Evolutionary conservation across 2,329 filamentous ascomycete genomes (phyloP).

Genomic region (Chaetomiaceae sp.): DNA sequence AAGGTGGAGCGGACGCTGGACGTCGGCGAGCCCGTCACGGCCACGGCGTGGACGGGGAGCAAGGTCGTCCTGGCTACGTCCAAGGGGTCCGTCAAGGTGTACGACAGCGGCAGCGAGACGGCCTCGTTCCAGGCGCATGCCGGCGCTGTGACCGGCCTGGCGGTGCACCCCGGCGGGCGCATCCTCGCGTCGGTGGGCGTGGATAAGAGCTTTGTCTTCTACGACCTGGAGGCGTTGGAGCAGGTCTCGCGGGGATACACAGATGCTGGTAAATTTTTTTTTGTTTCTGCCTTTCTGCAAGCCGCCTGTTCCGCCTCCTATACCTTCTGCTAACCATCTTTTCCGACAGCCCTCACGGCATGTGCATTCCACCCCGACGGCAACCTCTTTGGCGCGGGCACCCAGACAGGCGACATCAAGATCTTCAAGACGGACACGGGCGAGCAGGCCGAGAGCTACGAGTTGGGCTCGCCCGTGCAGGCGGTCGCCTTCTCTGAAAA

Average conservation of each 20-base stretch:
- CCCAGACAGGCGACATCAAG: constrained; percentile 72
- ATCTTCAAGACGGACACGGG: constrained; percentile 83
- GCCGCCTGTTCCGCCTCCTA: neutral
- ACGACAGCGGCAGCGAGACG: constrained; percentile 62
- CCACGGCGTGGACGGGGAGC: constrained; percentile 56
- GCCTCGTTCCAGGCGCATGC: constrained; percentile 74
- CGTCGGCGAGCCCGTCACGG: constrained; percentile 62
- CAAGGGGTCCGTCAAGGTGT: constrained; percentile 74
- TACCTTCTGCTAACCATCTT: constrained; percentile 25
- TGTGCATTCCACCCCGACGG: constrained; percentile 93
- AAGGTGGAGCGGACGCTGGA: constrained; percentile 62
- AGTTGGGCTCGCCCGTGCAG: constrained; percentile 62
- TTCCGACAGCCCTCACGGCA: constrained; percentile 57
- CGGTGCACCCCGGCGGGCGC: constrained; percentile 74
- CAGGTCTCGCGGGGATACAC: constrained; percentile 73
- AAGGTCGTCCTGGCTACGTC: constrained; percentile 68
- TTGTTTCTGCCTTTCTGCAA: neutral
- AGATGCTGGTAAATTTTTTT: constrained; percentile 60
- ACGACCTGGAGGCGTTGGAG: constrained; percentile 64
- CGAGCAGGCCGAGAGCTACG: constrained; percentile 68
- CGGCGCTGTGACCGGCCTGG: constrained; percentile 69
- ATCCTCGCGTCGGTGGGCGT: constrained; percentile 81
- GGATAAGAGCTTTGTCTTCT: constrained; percentile 90
- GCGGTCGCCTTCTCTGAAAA: constrained; percentile 89
- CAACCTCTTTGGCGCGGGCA: constrained; percentile 84